These are phyloP conservation scores for Pestalotiopsis sp. DNA, from an alignment of 2,329 filamentous ascomycete species.

Conservation along the genomic window DNA sequence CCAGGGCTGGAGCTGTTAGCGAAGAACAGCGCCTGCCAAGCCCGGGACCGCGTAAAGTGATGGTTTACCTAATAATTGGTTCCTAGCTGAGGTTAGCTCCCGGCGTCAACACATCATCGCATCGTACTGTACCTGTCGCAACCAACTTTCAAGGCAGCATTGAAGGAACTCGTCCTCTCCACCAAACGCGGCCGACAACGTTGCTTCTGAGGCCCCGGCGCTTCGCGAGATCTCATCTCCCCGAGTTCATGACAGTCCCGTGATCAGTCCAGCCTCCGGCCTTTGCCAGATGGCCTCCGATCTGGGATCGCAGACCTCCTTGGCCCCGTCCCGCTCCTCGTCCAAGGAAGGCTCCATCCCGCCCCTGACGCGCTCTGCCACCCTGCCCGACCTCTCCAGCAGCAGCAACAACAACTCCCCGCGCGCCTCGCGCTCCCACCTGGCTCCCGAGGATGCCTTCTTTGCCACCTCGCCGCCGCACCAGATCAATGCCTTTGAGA, in stretches of 20 bases:
- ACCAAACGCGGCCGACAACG: background rate
- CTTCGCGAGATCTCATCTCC: background rate
- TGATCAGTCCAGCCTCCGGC: background rate
- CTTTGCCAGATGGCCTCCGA: background rate
- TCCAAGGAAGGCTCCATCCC: conserved; percentile 2
- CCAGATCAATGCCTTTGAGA: conserved; percentile 43
- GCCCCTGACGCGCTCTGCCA: conserved; percentile 39
- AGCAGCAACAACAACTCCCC: conserved; percentile 23
- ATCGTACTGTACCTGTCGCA: too few species aligned
- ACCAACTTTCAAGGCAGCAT: too few species aligned
- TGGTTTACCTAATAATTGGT: too few species aligned
- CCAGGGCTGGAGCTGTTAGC: background rate
- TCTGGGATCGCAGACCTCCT: background rate
- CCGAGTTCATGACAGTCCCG: conserved; percentile 1
- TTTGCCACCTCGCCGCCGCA: conserved; percentile 62
- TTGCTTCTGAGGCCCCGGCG: background rate
- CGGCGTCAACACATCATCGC: background rate
- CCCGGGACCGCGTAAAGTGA: background rate
- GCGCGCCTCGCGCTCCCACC: conserved; percentile 62
- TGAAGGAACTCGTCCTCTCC: background rate
- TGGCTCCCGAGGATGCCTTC: conserved; percentile 85
- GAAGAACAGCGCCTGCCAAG: background rate
- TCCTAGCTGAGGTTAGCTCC: background rate
- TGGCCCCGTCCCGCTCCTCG: background rate
- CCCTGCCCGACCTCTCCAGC: conserved; percentile 31